phyloP scores from a whole-genome alignment of 371 early-diverging fungal genomes.

The Lichtheimia ornata region DNA sequence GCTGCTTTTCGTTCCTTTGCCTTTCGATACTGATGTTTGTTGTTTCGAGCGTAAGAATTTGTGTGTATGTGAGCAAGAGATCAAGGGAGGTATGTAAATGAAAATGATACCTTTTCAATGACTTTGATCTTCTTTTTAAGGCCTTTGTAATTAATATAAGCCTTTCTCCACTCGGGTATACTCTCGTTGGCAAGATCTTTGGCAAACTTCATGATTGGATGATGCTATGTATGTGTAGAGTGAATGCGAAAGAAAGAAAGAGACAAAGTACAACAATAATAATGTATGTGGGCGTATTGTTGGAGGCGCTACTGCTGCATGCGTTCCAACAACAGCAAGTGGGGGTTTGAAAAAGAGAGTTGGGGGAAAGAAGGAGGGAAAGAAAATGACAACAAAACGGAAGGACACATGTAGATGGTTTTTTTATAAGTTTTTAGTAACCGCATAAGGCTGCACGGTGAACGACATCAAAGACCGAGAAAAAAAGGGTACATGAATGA shows the following conservation, averaged over 20 bases:
- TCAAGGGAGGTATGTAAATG: too few relatives aligned
- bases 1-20: slow-evolving; percentile 25
- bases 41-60: too few relatives aligned
- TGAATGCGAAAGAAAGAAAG: neutral
- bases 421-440: too few relatives aligned
- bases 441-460: too few relatives aligned
- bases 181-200: slow-evolving; percentile 75
- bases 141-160: slow-evolving; percentile 75
- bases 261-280: neutral
- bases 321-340: too few relatives aligned
- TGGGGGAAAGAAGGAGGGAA: neutral
- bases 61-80: too few relatives aligned
- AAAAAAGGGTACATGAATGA: too few relatives aligned
- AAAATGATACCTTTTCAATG: slow-evolving; percentile 49
- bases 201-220: slow-evolving; percentile 74
- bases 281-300: too few relatives aligned
- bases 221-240: too few relatives aligned
- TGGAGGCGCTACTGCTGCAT: too few relatives aligned
- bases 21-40: slow-evolving; percentile 21
- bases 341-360: neutral
- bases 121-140: slow-evolving; percentile 69
- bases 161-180: slow-evolving; percentile 84
- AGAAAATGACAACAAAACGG: neutral
- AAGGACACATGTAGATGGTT: neutral
- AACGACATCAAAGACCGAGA: too few relatives aligned